Evolutionary conservation across 495 filamentous ascomycete genomes (phyloP), one percentile per base, ranked within the genome.

Genomic region (Talaromyces adpressus): DNA sequence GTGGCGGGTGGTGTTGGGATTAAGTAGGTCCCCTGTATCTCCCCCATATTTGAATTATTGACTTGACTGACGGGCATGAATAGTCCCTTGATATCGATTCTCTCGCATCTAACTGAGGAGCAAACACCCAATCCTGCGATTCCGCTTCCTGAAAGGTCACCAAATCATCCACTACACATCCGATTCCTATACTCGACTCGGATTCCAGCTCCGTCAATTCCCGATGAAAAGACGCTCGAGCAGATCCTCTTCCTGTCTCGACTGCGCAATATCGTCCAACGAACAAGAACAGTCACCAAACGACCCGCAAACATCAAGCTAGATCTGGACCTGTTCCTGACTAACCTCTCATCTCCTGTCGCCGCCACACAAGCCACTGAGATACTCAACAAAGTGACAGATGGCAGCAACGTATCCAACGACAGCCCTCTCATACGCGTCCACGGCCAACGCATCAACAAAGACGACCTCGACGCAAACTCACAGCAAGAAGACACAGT

Each of bases 1-100:
- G 78, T 95, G 53, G 91, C 91, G 1, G 91, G 91, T 4, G 92
- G 92, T 0, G 87, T 96, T 25, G 92, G 92, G 1, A 87, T 96
- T 51, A 96, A 96, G 78, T 79, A 67, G 58, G 74, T 70, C 20
- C 49, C 20, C 49, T 12, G 18, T n/a, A 2, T 2, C 14, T n/a
- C 23, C n/a, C 16, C 3, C 27, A 41, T 20, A 14, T 11, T 14
- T 14, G 56, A 16, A 58, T 49, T n/a, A 27, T 39, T 47, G 9
- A 5, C 51, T 39, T 47, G 9, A 5, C 51, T 32, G 18, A 30
- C 22, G 30, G 12, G 45, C n/a, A n/a, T n/a, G n/a, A 14, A 34
- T 22, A 84, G 81, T 18, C 86, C 83, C 36, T 74, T 87, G 57
- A 91, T 92, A 63, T 85, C 80, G 3, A 83, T 84, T 30, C 68